Percentiles rank a stretch among this genome's conserved stretches.
phyloP scores from a whole-genome alignment of 257 asterid species.

The Przewalskia tangutica region DNA sequence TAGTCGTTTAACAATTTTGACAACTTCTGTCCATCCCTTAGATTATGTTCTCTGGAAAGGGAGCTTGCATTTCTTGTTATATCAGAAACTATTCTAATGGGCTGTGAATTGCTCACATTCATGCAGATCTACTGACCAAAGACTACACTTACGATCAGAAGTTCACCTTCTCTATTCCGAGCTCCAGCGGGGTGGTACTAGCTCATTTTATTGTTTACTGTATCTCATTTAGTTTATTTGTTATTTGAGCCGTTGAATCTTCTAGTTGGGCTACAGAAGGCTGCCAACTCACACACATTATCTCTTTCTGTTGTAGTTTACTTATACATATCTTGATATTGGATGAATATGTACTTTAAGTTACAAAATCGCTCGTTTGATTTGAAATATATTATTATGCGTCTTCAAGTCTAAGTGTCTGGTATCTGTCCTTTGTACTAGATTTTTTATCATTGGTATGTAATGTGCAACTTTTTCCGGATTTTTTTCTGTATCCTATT shows the following conservation, averaged over 20 bases:
- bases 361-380: background rate
- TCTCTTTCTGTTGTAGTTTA: background rate
- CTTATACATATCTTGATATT: background rate
- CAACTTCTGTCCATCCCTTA: background rate
- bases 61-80: background rate
- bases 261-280: background rate
- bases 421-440: background rate
- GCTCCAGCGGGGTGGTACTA: conserved; percentile 69
- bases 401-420: background rate
- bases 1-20: background rate
- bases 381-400: background rate
- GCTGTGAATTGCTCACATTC: background rate
- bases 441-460: background rate
- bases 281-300: background rate
- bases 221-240: background rate
- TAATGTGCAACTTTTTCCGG: background rate
- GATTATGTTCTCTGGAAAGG: background rate
- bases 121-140: conserved; percentile 71
- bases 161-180: conserved; percentile 60
- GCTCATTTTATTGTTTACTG: background rate
- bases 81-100: background rate
- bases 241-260: background rate
- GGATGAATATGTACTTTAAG: background rate
- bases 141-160: conserved; percentile 85
- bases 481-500: background rate